phyloP scores from a whole-genome alignment of 305 asterid species.

The Withania somnifera region DNA sequence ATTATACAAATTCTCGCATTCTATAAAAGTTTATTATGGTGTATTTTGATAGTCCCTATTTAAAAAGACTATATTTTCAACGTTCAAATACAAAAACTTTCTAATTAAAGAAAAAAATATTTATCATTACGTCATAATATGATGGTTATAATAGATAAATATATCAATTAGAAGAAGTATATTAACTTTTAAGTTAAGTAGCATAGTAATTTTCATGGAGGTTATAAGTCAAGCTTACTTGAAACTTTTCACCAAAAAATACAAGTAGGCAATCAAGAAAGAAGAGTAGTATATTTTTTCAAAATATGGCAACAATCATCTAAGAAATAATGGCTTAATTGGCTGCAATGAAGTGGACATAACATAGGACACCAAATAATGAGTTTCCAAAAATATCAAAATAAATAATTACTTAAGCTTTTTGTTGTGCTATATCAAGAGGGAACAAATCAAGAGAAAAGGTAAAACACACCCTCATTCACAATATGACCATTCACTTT shows the following conservation, averaged over 20 bases:
- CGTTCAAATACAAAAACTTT: neutral
- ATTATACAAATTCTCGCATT: neutral
- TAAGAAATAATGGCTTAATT: neutral
- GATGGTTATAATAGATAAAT: neutral
- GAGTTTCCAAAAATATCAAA: neutral
- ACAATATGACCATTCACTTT: neutral
- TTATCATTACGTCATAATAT: neutral
- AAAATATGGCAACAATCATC: neutral
- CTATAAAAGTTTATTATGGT: neutral
- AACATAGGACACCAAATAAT: neutral
- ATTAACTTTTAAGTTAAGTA: too few relatives aligned
- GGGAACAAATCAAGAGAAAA: neutral
- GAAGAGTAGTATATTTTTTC: neutral
- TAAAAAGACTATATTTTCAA: neutral
- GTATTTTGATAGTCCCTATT: neutral
- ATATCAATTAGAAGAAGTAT: too few relatives aligned
- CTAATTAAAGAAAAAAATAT: neutral
- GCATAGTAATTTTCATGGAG: too few relatives aligned
- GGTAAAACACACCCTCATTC: neutral
- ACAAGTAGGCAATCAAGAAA: neutral
- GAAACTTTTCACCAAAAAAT: neutral
- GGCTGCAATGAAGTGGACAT: neutral
- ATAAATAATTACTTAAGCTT: neutral
- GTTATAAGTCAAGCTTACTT: neutral
- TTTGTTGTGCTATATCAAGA: neutral